Evolutionary conservation across 352 stramenopile species (phyloP), one percentile per base, ranked within the genome.

Genomic region (Pythium grandisporangium): DNA sequence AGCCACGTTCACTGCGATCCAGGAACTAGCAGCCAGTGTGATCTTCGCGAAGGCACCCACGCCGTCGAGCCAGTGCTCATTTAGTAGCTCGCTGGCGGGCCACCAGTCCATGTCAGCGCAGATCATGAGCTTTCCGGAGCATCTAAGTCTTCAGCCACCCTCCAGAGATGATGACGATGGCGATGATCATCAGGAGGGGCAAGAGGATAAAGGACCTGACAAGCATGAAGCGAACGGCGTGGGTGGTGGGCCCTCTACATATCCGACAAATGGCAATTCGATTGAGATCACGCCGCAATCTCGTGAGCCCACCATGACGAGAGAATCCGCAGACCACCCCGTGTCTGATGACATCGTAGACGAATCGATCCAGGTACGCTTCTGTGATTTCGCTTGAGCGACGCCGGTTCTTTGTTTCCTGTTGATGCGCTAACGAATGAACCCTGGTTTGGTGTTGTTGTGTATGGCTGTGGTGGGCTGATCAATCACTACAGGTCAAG

Each of bases 21-120:
- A 90, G 50, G 78, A 90, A 37, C 63, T 93, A 10, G 78, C 78
- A 1, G 74, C 68, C 6, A 91, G 77, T 50, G 72, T 93, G 21
- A 82, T 93, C 49, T 91, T 90, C 36, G 75, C 78, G 2, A 87
- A 87, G 30, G 36, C 69, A 6, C 80, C 75, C n/a, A 60, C 52
- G 20, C 30, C 63, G 34, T 46, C 66, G 2, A 81, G 59, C 33
- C 68, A 85, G 30, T 63, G 57, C 10, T 62, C 66, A 13, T 89
- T 89, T 43, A 84, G 66, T 45, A 85, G 50, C 45, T 85, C 59
- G 5, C 57, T 89, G 17, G 70, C 70, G 0, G 75, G 58, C 11
- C 66, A 79, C 42, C 49, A 65, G 6, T 65, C 58, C 5, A 76
- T 68, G 11, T 77, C 65, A 3, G 40, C 74, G 14, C 69, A 69